Percentiles rank a stretch among this genome's conserved stretches.
phyloP scores from a whole-genome alignment of 371 early-diverging fungal species.

The Chytridiales sp. region DNA sequence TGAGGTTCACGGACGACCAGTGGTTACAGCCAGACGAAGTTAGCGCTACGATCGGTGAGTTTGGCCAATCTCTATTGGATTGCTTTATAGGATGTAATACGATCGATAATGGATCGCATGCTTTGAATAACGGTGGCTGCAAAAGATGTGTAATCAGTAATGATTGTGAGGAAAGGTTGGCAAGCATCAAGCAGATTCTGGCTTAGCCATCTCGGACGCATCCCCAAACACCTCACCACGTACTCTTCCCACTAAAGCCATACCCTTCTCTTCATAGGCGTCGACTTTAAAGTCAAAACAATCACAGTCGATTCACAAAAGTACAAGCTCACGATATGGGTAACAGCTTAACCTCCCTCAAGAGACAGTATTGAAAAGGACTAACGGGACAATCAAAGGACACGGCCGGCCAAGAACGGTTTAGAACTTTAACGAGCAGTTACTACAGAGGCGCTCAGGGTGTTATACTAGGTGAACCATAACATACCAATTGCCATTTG shows the following conservation, averaged over 20 bases:
- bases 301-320: slow-evolving; percentile 84
- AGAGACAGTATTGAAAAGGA: neutral
- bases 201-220: too few species aligned
- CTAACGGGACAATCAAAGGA: slow-evolving; percentile 68
- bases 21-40: slow-evolving; percentile 92
- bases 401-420: slow-evolving; percentile 99
- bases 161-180: too few species aligned
- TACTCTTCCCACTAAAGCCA: neutral
- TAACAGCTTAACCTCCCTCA: slow-evolving; percentile 28
- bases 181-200: too few species aligned
- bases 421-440: slow-evolving; percentile 98
- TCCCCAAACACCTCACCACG: too few species aligned
- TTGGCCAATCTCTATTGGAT: too few species aligned
- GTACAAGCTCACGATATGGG: slow-evolving; percentile 98
- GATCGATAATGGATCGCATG: too few species aligned
- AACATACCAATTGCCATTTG: neutral
- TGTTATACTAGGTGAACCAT: slow-evolving; percentile 84
- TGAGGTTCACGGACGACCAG: slow-evolving; percentile 97
- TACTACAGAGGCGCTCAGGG: slow-evolving; percentile 99
- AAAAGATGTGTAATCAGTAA: too few species aligned
- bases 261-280: slow-evolving; percentile 59
- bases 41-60: slow-evolving; percentile 89
- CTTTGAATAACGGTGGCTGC: too few species aligned
- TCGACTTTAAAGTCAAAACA: slow-evolving; percentile 99
- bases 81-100: too few species aligned